phyloP scores from a whole-genome alignment of 2,329 filamentous ascomycete genomes.

The Rutstroemia sp. region DNA sequence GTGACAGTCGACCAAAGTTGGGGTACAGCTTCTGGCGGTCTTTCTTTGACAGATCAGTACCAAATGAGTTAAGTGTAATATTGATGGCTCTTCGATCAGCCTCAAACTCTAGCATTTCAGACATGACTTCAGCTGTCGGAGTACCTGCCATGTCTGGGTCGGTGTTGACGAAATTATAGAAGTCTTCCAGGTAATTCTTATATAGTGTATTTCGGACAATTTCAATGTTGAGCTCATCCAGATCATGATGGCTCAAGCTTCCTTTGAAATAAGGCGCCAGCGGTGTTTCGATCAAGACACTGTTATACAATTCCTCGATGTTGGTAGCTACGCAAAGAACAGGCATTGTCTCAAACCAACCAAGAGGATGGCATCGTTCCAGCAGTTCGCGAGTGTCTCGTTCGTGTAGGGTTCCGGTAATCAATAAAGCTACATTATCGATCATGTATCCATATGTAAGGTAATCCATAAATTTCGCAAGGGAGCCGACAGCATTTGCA shows the following conservation, averaged over 20 bases:
- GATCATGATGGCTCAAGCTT: conserved; percentile 87
- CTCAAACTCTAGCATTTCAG: conserved; percentile 92
- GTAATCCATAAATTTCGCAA: conserved; percentile 96
- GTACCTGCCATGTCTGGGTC: conserved; percentile 80
- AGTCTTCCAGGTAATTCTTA: conserved; percentile 99
- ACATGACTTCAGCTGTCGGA: conserved; percentile 90
- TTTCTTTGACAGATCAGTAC: conserved; percentile 87
- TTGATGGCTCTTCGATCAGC: conserved; percentile 96
- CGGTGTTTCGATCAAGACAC: conserved; percentile 92
- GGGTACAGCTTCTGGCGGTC: conserved; percentile 97
- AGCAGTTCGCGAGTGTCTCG: conserved; percentile 91
- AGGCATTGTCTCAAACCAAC: conserved; percentile 99
- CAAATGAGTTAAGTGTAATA: conserved; percentile 97
- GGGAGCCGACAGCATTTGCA: conserved; percentile 83
- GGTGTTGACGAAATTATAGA: conserved; percentile 88
- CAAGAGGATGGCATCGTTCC: conserved; percentile 91
- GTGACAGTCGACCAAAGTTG: conserved; percentile 81
- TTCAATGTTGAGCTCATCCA: conserved; percentile 98
- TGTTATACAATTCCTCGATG: conserved; percentile 98
- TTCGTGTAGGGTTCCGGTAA: conserved; percentile 96
- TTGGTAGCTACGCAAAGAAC: conserved; percentile 97
- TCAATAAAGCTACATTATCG: conserved; percentile 95
- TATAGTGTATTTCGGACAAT: conserved; percentile 98
- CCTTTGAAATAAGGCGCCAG: conserved; percentile 97
- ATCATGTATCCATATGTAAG: conserved; percentile 99